phyloP scores from a whole-genome alignment of 345 rosid genomes.

The Camelina sativa region DNA sequence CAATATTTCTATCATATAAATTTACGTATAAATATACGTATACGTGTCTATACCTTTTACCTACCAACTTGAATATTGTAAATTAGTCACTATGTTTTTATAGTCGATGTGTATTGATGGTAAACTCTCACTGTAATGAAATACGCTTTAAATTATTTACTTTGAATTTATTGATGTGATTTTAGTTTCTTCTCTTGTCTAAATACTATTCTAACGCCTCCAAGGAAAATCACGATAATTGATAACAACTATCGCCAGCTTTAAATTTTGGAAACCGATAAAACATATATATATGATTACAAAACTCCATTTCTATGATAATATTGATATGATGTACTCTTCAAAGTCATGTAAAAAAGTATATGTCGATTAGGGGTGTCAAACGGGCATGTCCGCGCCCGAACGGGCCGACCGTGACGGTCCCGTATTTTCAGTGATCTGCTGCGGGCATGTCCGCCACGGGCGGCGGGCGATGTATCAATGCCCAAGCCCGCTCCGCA shows the following conservation, averaged over 20 bases:
- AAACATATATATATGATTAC: constrained; percentile 25
- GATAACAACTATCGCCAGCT: constrained; percentile 41
- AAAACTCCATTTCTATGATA: constrained; percentile 23
- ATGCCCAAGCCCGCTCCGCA: no score
- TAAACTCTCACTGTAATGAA: constrained; percentile 18
- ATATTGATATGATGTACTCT: constrained; percentile 21
- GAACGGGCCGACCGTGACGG: no score
- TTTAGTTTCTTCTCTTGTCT: constrained; percentile 16
- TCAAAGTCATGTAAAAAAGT: neutral
- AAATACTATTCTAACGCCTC: constrained; percentile 30
- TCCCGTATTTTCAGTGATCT: no score
- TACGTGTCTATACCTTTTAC: constrained; percentile 26
- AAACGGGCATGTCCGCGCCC: no score
- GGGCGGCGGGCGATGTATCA: no score
- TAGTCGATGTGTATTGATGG: constrained; percentile 6
- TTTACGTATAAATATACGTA: constrained; percentile 16
- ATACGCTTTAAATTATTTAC: neutral
- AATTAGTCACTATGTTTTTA: neutral
- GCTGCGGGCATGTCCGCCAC: no score
- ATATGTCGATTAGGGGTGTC: neutral
- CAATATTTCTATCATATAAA: neutral
- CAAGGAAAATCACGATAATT: constrained; percentile 34
- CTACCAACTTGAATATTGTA: constrained; percentile 32
- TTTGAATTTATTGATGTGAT: neutral
- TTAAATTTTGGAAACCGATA: constrained; percentile 33